Conservation (phyloP, 306 rosid species). For the Malus orientalis region DNA sequence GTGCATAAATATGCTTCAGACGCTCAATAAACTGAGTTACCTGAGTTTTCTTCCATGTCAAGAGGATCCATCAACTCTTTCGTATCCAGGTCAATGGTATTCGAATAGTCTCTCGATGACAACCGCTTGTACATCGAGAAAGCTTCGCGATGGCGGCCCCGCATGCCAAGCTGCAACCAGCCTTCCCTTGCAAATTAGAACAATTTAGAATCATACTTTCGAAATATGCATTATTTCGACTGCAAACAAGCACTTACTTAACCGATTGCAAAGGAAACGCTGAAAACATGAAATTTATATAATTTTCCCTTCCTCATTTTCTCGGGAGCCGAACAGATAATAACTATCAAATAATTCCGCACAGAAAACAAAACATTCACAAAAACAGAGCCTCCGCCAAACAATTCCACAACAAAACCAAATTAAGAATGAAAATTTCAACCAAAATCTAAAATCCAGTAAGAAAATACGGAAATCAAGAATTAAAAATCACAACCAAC, state of each 20-base stretch:
- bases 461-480: not conserved
- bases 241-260: not conserved
- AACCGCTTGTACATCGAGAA: constrained; percentile 73
- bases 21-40: constrained; percentile 27
- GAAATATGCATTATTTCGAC: not conserved
- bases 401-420: not conserved
- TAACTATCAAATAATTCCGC: not conserved
- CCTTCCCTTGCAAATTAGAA: constrained; percentile 19
- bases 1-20: constrained; percentile 6
- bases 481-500: not conserved
- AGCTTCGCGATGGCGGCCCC: constrained; percentile 57
- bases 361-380: not conserved
- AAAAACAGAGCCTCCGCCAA: not conserved
- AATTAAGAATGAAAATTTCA: not conserved
- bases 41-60: constrained; percentile 66
- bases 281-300: not conserved
- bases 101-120: constrained; percentile 46
- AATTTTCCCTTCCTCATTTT: not conserved
- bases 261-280: not conserved
- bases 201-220: not conserved
- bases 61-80: constrained; percentile 42
- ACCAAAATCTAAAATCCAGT: not conserved
- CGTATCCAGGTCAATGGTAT: constrained; percentile 24
- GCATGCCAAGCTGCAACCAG: constrained; percentile 42
- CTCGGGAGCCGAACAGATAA: not conserved